Base-by-base conservation (phyloP, 371 early-diverging fungal species). In the Parasitella parasitica region DNA sequence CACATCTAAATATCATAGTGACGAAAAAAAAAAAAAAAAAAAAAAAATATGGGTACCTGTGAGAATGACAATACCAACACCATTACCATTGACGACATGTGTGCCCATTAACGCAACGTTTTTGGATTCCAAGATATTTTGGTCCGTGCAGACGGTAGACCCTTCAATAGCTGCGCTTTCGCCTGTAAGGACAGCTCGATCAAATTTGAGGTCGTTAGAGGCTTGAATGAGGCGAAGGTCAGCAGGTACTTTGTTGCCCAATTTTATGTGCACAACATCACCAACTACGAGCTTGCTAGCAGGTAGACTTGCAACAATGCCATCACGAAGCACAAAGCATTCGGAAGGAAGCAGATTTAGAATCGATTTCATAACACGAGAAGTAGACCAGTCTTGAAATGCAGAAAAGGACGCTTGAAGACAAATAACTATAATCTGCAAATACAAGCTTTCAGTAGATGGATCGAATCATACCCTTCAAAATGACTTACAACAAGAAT, bases 51-150 rank as follows among this genome's bases (percentile, higher is more conserved):
- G 12, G n/a, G 13, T 37, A 37, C 38, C 38, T 36, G 73, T 83
- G 34, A 75, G 60, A 28, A 90, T 65, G 4, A 91, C 88, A 8
- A 89, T 64, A 46, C 89, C 89, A 18, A 63, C 59, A 30, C 76
- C 88, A 8, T 71, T 70, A n/a, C 91, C 91, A 57, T 82, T 81
- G n/a, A 84, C 72, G 12, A 83, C 73, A 41, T 83, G 75, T 2
- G 88, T 86, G n/a, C 85, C 82, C 77, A 82, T 80, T 69, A 89
- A 76, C 22, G 87, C 89, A 55, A 89, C 58, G 66, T 90, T 88
- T 53, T 73, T 72, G 36, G 81, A 82, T 58, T 89, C 88, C 59
- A 82, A 67, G 18, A 80, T 75, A 59, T 80, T 82, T 6, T 76
- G 70, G 64, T 86, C 82, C 2, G 86, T 85, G 9, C 69, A 30